These are phyloP conservation scores for Microcera coccophila DNA, from an alignment of 2,329 filamentous ascomycete genomes.

Conservation along the genomic window DNA sequence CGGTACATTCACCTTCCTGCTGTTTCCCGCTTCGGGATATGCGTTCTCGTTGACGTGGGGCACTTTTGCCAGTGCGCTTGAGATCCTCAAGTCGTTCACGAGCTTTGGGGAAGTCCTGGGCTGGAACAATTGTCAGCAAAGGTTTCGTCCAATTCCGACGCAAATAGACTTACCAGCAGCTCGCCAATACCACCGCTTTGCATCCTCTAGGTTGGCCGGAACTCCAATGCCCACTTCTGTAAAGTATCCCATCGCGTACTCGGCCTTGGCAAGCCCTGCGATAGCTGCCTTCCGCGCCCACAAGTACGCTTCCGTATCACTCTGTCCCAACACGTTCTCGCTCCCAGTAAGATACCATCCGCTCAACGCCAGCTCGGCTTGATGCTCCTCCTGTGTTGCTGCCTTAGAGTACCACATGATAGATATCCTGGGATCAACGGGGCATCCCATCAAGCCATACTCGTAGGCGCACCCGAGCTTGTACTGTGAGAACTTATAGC, in stretches of 20 bases:
- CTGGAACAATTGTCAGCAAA: constrained; percentile 48
- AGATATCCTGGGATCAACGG: constrained; percentile 75
- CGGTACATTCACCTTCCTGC: constrained; percentile 80
- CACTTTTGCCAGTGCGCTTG: constrained; percentile 71
- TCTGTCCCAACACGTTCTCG: constrained; percentile 83
- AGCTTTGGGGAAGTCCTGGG: constrained; percentile 91
- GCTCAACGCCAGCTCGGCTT: constrained; percentile 77
- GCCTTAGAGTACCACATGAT: constrained; percentile 94
- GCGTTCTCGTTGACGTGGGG: constrained; percentile 67
- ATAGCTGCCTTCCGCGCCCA: constrained; percentile 94
- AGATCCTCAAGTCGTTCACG: constrained; percentile 89
- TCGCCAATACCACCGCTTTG: constrained; percentile 96
- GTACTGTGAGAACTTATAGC: constrained; percentile 94
- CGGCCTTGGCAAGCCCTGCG: constrained; percentile 83
- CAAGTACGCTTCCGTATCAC: constrained; percentile 91
- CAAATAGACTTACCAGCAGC: constrained; percentile 73
- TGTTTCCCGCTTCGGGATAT: constrained; percentile 79
- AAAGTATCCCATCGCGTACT: constrained; percentile 97
- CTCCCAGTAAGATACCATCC: constrained; percentile 95
- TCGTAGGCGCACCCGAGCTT: constrained; percentile 84
- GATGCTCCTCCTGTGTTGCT: constrained; percentile 89
- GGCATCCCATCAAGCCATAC: constrained; percentile 78
- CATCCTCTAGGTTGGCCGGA: constrained; percentile 82
- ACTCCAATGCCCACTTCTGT: constrained; percentile 93
- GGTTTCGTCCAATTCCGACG: not conserved